A percentile compares a stretch with the other conserved stretches of the same genome.
These are phyloP conservation scores for Sugiyamaella japonica DNA, from an alignment of 1,139 yeast genomes.

Conservation along the genomic window DNA sequence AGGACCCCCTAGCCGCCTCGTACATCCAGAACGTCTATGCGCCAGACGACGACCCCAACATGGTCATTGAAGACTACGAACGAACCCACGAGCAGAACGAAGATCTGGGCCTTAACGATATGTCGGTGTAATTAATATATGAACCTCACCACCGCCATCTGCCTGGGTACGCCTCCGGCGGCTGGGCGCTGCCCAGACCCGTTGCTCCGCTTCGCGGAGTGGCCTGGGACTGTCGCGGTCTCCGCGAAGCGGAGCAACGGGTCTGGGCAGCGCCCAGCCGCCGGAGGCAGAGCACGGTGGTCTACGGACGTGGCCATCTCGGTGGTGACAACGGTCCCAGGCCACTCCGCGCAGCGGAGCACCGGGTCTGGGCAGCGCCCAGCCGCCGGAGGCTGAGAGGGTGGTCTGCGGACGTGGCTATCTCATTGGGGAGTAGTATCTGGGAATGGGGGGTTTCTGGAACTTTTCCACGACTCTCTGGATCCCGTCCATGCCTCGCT, in stretches of 20 bases:
- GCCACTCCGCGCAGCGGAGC: too few relatives aligned
- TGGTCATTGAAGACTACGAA: conserved; percentile 85
- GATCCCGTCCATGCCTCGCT: conserved; percentile 66
- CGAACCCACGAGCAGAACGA: conserved; percentile 86
- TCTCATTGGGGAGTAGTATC: conserved; percentile 15
- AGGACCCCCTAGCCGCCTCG: conserved; percentile 92
- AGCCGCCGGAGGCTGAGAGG: neutral
- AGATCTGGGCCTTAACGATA: conserved; percentile 85
- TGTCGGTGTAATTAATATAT: conserved; percentile 45
- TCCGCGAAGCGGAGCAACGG: neutral
- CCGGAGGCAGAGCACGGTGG: neutral
- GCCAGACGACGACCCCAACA: conserved; percentile 96
- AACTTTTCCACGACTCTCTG: conserved; percentile 53
- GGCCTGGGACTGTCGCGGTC: neutral
- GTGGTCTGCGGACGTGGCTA: too few relatives aligned
- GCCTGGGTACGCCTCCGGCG: neutral
- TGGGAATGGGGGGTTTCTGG: conserved; percentile 12
- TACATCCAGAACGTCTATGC: conserved; percentile 97
- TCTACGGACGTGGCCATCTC: too few relatives aligned
- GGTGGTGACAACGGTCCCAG: too few relatives aligned
- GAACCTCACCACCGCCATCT: neutral
- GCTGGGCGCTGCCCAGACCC: neutral
- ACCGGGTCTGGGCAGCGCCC: neutral
- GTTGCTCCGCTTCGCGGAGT: neutral
- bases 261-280: neutral